These are phyloP conservation scores for Dunaliella primolecta DNA, from an alignment of 139 green algal species.

Conservation along the genomic window DNA sequence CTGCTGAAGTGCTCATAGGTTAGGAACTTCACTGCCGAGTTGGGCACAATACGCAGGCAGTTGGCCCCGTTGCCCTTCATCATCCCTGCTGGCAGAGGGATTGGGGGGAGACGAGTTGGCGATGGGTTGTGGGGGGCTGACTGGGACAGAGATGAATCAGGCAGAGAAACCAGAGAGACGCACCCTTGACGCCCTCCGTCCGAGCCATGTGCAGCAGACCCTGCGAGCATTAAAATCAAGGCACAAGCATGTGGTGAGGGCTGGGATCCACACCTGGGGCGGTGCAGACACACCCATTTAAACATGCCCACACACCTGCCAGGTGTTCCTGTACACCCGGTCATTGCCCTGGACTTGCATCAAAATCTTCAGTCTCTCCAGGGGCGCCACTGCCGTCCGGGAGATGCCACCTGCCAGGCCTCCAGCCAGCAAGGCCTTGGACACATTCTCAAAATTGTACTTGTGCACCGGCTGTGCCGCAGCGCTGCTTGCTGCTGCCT, in stretches of 20 bases:
- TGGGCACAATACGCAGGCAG: conserved; percentile 96
- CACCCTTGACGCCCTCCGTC: conserved; percentile 70
- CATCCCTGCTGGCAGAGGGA: conserved; percentile 56
- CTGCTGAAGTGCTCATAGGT: conserved; percentile 90
- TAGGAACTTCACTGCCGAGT: conserved; percentile 97
- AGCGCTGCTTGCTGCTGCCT: no score
- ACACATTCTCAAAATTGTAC: no score
- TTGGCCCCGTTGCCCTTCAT: conserved; percentile 98
- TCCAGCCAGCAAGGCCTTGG: neutral
- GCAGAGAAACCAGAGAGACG: neutral
- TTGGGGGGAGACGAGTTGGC: neutral
- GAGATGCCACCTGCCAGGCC: conserved; percentile 60
- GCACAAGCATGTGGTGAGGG: no score
- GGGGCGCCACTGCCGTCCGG: conserved; percentile 93
- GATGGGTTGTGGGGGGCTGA: no score
- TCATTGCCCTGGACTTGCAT: conserved; percentile 95
- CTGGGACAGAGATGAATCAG: neutral
- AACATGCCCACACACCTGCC: conserved; percentile 77
- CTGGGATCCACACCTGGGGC: no score
- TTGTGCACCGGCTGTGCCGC: no score
- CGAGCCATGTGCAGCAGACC: conserved; percentile 80
- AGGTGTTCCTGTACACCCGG: conserved; percentile 86
- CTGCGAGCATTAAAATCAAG: no score
- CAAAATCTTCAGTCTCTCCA: conserved; percentile 98
- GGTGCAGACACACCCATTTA: no score